These are phyloP conservation scores for Pestalotiopsis sp. DNA, from an alignment of 2,329 filamentous ascomycete species.

Conservation along the genomic window DNA sequence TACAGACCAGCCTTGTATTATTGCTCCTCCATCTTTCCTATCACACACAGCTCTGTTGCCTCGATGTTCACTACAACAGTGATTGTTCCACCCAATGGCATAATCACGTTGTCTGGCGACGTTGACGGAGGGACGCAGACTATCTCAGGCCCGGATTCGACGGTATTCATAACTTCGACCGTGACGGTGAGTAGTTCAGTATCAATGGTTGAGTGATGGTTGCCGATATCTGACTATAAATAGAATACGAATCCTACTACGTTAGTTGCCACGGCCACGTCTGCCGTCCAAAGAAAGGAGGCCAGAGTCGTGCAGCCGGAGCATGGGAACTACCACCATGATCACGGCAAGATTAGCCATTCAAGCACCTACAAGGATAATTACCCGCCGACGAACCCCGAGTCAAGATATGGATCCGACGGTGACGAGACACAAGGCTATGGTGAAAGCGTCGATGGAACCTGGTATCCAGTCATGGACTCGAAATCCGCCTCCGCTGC, in stretches of 20 bases:
- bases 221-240: neutral
- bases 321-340: neutral
- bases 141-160: neutral
- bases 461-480: neutral
- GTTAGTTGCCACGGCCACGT: neutral
- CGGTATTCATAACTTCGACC: neutral
- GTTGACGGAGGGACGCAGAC: neutral
- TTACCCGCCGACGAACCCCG: neutral
- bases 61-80: neutral
- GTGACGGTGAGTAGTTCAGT: neutral
- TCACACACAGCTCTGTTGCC: neutral
- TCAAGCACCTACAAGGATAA: neutral
- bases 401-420: neutral
- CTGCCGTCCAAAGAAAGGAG: neutral
- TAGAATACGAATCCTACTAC: neutral
- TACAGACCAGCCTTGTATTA: neutral
- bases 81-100: neutral
- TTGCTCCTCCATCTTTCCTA: neutral
- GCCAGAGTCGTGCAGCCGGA: neutral
- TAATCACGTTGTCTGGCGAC: neutral
- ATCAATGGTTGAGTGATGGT: neutral
- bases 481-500: neutral
- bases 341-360: neutral
- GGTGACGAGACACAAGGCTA: neutral
- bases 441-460: slow-evolving; percentile 4